phyloP scores from a whole-genome alignment of 148 eudicot species.

The Beta vulgaris region DNA sequence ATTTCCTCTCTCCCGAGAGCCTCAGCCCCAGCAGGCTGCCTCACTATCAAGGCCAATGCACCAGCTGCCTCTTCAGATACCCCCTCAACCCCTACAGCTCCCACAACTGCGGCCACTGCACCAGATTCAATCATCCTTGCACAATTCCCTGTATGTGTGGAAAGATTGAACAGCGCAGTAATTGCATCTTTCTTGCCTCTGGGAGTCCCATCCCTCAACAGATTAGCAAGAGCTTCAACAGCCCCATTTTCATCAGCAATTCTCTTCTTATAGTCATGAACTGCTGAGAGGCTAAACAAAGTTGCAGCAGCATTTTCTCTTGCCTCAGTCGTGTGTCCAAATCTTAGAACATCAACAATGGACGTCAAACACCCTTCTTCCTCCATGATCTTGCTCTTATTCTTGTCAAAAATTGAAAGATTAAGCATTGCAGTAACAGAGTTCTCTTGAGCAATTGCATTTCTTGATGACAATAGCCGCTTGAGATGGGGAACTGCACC shows the following conservation, averaged over 20 bases:
- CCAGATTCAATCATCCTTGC: constrained; percentile 57
- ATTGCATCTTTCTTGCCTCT: constrained; percentile 88
- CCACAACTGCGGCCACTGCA: constrained; percentile 56
- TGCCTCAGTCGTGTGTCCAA: constrained; percentile 70
- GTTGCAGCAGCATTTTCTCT: constrained; percentile 95
- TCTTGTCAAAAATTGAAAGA: constrained; percentile 71
- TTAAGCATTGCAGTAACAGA: constrained; percentile 90
- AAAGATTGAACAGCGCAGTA: constrained; percentile 75
- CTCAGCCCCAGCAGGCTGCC: constrained; percentile 71
- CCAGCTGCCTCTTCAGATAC: constrained; percentile 90
- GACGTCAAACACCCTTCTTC: constrained; percentile 66
- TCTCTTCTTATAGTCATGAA: constrained; percentile 70
- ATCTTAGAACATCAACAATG: constrained; percentile 54
- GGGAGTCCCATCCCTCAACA: constrained; percentile 59
- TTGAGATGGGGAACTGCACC: constrained; percentile 77
- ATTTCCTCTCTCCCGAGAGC: constrained; percentile 66
- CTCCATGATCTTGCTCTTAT: constrained; percentile 60
- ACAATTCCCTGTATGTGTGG: constrained; percentile 61
- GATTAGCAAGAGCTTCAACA: constrained; percentile 53
- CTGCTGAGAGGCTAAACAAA: constrained; percentile 81
- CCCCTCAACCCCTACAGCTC: constrained; percentile 50
- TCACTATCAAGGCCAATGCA: constrained; percentile 64
- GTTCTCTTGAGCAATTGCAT: constrained; percentile 77
- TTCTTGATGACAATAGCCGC: constrained; percentile 46
- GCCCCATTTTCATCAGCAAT: constrained; percentile 68